These are phyloP conservation scores for Naematelia encephala DNA, from an alignment of 768 basidiomycete genomes.

Conservation along the genomic window DNA sequence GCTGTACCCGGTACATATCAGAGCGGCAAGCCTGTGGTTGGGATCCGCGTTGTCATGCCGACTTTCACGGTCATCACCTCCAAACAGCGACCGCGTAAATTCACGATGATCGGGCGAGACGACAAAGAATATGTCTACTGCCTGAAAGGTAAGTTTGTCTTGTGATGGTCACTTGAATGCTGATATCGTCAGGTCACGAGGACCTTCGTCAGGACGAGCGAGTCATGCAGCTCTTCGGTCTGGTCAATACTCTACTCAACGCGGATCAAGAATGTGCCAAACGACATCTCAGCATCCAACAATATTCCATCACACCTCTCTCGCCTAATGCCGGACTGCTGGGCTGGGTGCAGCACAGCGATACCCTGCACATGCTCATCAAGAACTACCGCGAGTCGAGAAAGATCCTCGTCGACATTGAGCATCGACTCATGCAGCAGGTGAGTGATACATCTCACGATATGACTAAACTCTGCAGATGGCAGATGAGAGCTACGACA, in stretches of 20 bases:
- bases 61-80: slow-evolving; percentile 92
- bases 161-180: slow-evolving; percentile 10
- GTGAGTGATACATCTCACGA: slow-evolving; percentile 52
- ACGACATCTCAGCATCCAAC: slow-evolving; percentile 88
- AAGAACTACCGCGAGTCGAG: slow-evolving; percentile 93
- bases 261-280: slow-evolving; percentile 95
- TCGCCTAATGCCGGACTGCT: slow-evolving; percentile 92
- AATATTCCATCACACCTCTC: slow-evolving; percentile 85
- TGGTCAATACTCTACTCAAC: slow-evolving; percentile 89
- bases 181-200: slow-evolving; percentile 82
- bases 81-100: slow-evolving; percentile 89
- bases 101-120: slow-evolving; percentile 82
- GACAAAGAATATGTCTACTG: slow-evolving; percentile 87
- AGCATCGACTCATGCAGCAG: slow-evolving; percentile 98
- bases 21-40: slow-evolving; percentile 75
- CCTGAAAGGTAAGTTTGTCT: slow-evolving; percentile 69
- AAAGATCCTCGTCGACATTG: slow-evolving; percentile 94
- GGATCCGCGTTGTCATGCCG: slow-evolving; percentile 76
- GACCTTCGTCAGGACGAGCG: slow-evolving; percentile 98
- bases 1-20: slow-evolving; percentile 98
- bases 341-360: slow-evolving; percentile 93
- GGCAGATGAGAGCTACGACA: slow-evolving; percentile 94
- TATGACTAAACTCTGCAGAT: slow-evolving; percentile 66
- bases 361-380: slow-evolving; percentile 92
- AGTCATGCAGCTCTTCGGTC: slow-evolving; percentile 97